phyloP scores from a whole-genome alignment of 2,329 filamentous ascomycete genomes.

The Calonectria pseudoreteaudii region DNA sequence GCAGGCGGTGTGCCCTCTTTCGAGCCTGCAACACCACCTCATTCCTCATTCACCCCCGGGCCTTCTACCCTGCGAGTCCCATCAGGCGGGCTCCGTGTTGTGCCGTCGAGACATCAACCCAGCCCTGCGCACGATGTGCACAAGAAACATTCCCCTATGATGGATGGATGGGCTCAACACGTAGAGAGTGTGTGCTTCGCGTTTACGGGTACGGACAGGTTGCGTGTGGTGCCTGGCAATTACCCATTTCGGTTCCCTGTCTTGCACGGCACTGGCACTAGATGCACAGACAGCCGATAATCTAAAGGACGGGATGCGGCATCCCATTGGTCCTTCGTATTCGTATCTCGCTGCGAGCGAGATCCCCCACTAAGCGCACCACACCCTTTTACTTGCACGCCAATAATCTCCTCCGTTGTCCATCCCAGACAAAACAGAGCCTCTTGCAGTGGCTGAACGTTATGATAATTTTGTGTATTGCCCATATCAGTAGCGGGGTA shows the following conservation, averaged over 20 bases:
- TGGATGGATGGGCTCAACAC: neutral
- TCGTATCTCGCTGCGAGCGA: constrained; percentile 19
- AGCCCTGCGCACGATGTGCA: neutral
- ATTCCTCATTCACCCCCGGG: neutral
- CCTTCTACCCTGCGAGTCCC: neutral
- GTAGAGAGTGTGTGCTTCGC: neutral
- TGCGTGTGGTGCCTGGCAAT: constrained; percentile 19
- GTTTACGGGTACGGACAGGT: neutral
- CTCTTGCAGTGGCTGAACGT: neutral
- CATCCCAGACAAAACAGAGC: constrained; percentile 3
- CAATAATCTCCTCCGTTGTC: neutral
- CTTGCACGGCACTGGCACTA: constrained; percentile 20
- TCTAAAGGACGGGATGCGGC: neutral
- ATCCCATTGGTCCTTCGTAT: constrained; percentile 22
- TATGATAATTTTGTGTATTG: neutral
- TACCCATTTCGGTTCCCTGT: constrained; percentile 18
- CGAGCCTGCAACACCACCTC: constrained; percentile 5
- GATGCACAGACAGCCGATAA: constrained; percentile 7
- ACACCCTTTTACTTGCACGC: neutral
- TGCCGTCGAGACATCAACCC: constrained; percentile 8
- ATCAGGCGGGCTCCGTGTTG: constrained; percentile 15
- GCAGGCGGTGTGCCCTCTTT: constrained; percentile 11
- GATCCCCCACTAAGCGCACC: constrained; percentile 22
- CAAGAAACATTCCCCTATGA: neutral
- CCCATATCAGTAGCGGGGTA: neutral